Evolutionary conservation across 2,329 filamentous ascomycete genomes (phyloP), one percentile per base, ranked within the genome.

Genomic region (Colletotrichum higginsianum): DNA sequence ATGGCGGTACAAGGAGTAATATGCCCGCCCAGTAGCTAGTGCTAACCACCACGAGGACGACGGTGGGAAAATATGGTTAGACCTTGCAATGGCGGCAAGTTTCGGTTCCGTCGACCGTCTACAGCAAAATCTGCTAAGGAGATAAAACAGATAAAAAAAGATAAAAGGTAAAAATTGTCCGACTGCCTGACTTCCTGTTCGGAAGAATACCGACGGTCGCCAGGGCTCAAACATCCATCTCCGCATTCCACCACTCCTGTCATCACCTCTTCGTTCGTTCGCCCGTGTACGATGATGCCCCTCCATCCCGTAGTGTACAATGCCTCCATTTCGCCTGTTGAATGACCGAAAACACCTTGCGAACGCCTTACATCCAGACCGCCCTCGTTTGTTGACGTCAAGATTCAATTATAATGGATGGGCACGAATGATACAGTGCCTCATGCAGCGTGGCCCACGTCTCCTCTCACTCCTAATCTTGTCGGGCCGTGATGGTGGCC

Each of bases 381-480:
- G 68, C 68, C 60, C 58, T 71, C 68, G 58, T 71, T 71, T 71
- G 65, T 60, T 52, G 68, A 71, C 68, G 53, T 71, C 68, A 60
- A 62, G 47, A 68, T 44, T 62, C 65, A 42, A 38, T 63, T 42
- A 58, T 63, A 47, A 47, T 53, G 46, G 35, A 15, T 58, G 46
- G 21, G 38, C 52, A 62, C 23, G 35, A 30, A 62, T 35, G 35
- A 30, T 21, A 2, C 12, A 49, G 13, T 26, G 46, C 65, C 61
- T 52, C 58, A 23, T 18, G 16, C 23, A 44, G n/a, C 26, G 18
- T 52, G 30, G 26, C 42, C 30, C 49, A 35, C 26, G n/a, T 60
- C 53, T 11, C 53, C 69, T 23, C 35, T 9, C 23, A 46, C 52
- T 23, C 53, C 61, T 64, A 64, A 18, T 61, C 66, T 44, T 70